Evolutionary conservation across 306 rosid genomes (phyloP).

Genomic region (Vigna unguiculata): DNA sequence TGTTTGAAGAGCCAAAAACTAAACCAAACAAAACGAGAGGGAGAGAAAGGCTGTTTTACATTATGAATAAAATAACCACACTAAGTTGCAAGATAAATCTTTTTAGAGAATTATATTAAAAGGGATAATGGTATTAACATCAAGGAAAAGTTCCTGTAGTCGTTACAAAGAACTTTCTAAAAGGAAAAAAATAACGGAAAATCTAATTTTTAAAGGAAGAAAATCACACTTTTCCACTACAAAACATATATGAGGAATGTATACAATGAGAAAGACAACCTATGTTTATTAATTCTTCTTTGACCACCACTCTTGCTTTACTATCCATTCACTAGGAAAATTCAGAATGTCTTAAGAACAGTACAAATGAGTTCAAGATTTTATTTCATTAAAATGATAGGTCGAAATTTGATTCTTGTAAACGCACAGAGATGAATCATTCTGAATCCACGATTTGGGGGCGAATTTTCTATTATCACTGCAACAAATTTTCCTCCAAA

Average conservation of each 20-base stretch:
- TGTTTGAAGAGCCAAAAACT: neutral
- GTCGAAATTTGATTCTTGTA: conserved; percentile 30
- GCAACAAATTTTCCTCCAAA: conserved; percentile 36
- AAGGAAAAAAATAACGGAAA: conserved; percentile 41
- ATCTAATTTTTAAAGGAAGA: conserved; percentile 35
- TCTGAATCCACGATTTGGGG: conserved; percentile 14
- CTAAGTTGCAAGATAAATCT: conserved; percentile 48
- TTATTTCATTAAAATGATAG: conserved; percentile 24
- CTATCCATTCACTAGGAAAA: conserved; percentile 42
- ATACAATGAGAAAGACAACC: conserved; percentile 32
- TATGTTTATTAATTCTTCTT: conserved; percentile 37
- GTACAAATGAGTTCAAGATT: conserved; percentile 18
- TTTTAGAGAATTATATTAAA: conserved; percentile 40
- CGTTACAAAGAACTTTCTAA: conserved; percentile 44
- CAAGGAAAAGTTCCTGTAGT: conserved; percentile 36
- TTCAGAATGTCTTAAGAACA: conserved; percentile 29
- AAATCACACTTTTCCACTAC: conserved; percentile 44
- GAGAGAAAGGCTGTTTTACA: conserved; percentile 27
- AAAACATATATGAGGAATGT: conserved; percentile 25
- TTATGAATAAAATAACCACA: conserved; percentile 35
- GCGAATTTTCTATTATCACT: conserved; percentile 21
- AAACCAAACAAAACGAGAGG: neutral
- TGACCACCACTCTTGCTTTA: conserved; percentile 44
- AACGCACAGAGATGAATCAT: conserved; percentile 27
- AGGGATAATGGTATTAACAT: conserved; percentile 33